Evolutionary conservation across 495 filamentous ascomycete species (phyloP), one percentile per base, ranked within the genome.

Genomic region (Trichoderma reesei): DNA sequence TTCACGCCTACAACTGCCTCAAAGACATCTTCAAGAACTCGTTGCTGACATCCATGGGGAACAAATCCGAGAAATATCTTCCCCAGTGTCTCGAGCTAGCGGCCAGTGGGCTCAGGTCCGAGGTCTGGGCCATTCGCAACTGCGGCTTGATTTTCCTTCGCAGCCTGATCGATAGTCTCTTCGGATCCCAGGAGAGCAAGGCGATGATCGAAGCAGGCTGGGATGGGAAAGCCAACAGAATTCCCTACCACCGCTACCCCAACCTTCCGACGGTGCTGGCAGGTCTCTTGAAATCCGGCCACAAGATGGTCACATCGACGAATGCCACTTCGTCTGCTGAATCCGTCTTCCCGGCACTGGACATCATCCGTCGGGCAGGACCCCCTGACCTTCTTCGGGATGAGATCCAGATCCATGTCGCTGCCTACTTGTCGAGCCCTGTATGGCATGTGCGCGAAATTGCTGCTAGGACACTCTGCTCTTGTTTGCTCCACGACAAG

Each of bases 361-460:
- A 96, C 65, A 84, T 98, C 44, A 83, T 98, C 62, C 84, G 85
- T 59, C 78, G 87, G 18, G 84, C 83, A 31, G 78, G 80, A 0
- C 81, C 85, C 1, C 84, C 85, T 0, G 75, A 80, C 20, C 73
- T 78, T 9, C 68, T 71, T 38, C 69, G 72, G 14, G 71, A 73
- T 2, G 74, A 76, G 63, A 78, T 90, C 13, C 71, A 75, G 60
- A 67, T 68, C 42, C 73, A 77, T 26, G 80, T 91, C 37, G 68
- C 74, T 10, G 69, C 71, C 42, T 84, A 90, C 42, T 76, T 92
- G 37, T 82, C 80, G n/a, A 92, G 88, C 66, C 80, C 81, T 2
- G 80, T 91, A 16, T 98, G 92, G 94, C 86, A 90, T 68, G 86
- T 98, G 26, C 82, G 94, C 63, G 92, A 96, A 70, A 92, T 96